phyloP scores from a whole-genome alignment of 2,329 filamentous ascomycete genomes.

The Corinectria fuckeliana region DNA sequence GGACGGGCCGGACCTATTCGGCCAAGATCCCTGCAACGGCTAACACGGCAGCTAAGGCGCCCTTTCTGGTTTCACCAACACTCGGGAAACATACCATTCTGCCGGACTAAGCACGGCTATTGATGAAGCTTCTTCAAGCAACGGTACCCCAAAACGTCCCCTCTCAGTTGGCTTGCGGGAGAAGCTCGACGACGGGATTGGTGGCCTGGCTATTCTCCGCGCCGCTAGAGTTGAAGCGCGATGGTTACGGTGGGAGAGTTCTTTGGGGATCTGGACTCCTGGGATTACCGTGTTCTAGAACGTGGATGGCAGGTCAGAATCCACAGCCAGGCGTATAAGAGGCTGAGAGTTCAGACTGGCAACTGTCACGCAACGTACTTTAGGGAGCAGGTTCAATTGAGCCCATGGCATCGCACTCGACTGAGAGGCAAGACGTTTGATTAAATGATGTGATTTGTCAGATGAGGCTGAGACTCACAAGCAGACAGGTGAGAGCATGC shows the following conservation, averaged over 20 bases:
- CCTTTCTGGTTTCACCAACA: not conserved
- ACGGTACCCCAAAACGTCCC: not conserved
- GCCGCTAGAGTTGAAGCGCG: not conserved
- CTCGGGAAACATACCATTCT: not conserved
- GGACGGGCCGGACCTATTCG: not conserved
- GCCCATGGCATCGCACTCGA: not conserved
- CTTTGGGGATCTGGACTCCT: not conserved
- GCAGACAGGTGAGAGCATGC: no score
- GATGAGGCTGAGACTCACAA: no score
- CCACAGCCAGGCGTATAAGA: no score
- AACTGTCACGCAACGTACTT: not conserved
- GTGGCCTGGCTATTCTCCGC: not conserved
- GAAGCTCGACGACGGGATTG: not conserved
- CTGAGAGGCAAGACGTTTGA: no score
- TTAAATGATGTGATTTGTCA: no score
- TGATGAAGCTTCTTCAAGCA: not conserved
- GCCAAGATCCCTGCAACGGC: conserved; percentile 5
- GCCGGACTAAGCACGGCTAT: not conserved
- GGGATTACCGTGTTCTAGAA: not conserved
- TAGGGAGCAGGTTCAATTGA: not conserved
- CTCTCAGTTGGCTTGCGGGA: not conserved
- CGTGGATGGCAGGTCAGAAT: not conserved
- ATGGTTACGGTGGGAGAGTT: not conserved
- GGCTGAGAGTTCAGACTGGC: not conserved
- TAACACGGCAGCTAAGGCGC: conserved; percentile 10